Percentiles rank a stretch among this genome's conserved stretches.
Evolutionary conservation across 1,284 basidiomycete genomes (phyloP).

Genomic region (Lentinula novae-zelandiae): DNA sequence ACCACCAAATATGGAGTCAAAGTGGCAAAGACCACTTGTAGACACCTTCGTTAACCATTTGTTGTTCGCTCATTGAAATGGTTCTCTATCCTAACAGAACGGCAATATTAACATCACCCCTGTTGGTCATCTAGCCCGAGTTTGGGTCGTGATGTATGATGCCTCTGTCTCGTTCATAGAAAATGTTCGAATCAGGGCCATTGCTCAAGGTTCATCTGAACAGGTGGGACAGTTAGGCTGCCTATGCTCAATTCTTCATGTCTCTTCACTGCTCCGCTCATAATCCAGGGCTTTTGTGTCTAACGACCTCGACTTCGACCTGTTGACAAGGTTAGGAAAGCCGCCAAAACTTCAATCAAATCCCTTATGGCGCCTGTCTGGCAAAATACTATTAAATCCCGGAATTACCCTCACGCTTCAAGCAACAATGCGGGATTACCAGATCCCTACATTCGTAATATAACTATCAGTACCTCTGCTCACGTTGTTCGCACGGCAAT

Average conservation of each 20-base stretch:
- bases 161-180: constrained; percentile 11
- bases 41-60: constrained; percentile 17
- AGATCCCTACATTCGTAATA: constrained; percentile 21
- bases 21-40: constrained; percentile 11
- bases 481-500: constrained; percentile 30
- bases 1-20: constrained; percentile 19
- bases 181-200: neutral
- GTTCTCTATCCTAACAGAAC: constrained; percentile 3
- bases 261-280: constrained; percentile 34
- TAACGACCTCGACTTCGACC: constrained; percentile 36
- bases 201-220: neutral
- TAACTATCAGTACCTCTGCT: constrained; percentile 16
- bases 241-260: constrained; percentile 16
- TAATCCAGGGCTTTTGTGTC: constrained; percentile 32
- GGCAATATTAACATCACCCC: constrained; percentile 9
- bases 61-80: constrained; percentile 11
- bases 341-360: constrained; percentile 26
- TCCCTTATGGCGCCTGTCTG: constrained; percentile 32
- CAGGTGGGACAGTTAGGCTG: constrained; percentile 9
- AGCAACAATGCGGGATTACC: neutral
- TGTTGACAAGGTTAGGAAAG: constrained; percentile 27
- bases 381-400: constrained; percentile 20
- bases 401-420: neutral
- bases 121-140: constrained; percentile 9
- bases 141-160: neutral